A percentile compares a stretch with the other conserved stretches of the same genome.
Evolutionary conservation across 805 yeast genomes (phyloP).

Genomic region (Saccharomycopsis oosterbeekiorum): DNA sequence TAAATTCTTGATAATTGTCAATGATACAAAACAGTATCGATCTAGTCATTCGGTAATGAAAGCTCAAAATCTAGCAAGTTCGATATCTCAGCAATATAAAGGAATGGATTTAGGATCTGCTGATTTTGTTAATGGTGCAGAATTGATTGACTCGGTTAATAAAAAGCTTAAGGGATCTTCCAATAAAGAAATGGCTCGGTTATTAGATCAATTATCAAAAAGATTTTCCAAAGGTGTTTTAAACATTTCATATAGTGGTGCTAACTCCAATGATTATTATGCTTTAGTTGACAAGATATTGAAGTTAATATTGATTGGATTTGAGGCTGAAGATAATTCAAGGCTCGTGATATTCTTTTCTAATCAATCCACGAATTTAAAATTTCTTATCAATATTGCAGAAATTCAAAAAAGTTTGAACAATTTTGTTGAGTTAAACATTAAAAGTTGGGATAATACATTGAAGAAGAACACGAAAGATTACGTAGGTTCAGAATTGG

Average conservation of each 20-base stretch:
- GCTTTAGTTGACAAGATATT: neutral
- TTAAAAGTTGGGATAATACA: neutral
- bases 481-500: neutral
- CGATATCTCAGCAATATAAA: slow-evolving; percentile 34
- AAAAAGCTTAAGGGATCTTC: slow-evolving; percentile 25
- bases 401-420: neutral
- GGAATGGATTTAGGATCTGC: slow-evolving; percentile 40
- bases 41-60: slow-evolving; percentile 25
- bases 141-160: neutral
- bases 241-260: neutral
- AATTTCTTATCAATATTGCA: neutral
- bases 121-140: neutral
- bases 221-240: neutral
- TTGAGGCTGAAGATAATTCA: neutral
- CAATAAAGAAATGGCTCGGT: slow-evolving; percentile 21
- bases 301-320: neutral
- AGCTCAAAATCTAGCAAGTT: slow-evolving; percentile 29
- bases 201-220: slow-evolving; percentile 22
- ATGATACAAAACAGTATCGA: slow-evolving; percentile 18
- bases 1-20: slow-evolving; percentile 37
- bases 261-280: neutral
- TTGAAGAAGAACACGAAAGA: neutral
- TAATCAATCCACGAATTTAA: neutral
- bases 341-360: neutral
- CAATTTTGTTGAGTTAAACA: neutral